Percentiles rank a stretch among this genome's conserved stretches.
Evolutionary conservation across 2,329 filamentous ascomycete species (phyloP).

Genomic region (Colletotrichum phormii): DNA sequence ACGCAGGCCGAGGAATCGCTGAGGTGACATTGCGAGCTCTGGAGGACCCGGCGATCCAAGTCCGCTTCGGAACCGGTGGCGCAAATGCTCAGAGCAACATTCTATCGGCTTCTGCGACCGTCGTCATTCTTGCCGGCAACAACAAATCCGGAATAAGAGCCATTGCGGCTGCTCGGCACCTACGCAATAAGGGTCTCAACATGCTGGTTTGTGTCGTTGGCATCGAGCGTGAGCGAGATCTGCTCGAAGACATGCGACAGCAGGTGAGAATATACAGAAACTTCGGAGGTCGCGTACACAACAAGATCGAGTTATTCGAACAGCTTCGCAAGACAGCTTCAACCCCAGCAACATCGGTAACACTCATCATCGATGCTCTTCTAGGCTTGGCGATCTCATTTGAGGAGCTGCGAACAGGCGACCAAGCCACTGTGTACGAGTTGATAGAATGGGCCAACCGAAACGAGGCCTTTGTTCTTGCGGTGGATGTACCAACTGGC

Average conservation of each 20-base stretch:
- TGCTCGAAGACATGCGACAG: slow-evolving; percentile 82
- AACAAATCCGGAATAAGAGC: slow-evolving; percentile 89
- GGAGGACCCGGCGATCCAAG: slow-evolving; percentile 69
- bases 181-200: slow-evolving; percentile 84
- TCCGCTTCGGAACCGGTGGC: slow-evolving; percentile 58
- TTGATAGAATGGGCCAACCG: slow-evolving; percentile 95
- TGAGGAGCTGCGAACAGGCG: slow-evolving; percentile 84
- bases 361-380: slow-evolving; percentile 89
- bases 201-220: slow-evolving; percentile 88
- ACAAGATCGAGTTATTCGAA: slow-evolving; percentile 71
- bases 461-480: slow-evolving; percentile 83
- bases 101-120: slow-evolving; percentile 48
- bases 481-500: slow-evolving; percentile 92
- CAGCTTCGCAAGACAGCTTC: slow-evolving; percentile 61
- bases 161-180: slow-evolving; percentile 85
- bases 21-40: slow-evolving; percentile 82
- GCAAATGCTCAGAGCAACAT: slow-evolving; percentile 43
- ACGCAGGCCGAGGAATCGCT: slow-evolving; percentile 88
- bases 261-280: slow-evolving; percentile 88
- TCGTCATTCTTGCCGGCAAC: slow-evolving; percentile 92
- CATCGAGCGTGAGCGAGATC: slow-evolving; percentile 83
- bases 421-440: slow-evolving; percentile 87
- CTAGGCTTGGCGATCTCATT: slow-evolving; percentile 89
- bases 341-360: slow-evolving; percentile 62
- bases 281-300: slow-evolving; percentile 80